Conservation (phyloP, 208 protist species). For the Polymyxa betae region DNA sequence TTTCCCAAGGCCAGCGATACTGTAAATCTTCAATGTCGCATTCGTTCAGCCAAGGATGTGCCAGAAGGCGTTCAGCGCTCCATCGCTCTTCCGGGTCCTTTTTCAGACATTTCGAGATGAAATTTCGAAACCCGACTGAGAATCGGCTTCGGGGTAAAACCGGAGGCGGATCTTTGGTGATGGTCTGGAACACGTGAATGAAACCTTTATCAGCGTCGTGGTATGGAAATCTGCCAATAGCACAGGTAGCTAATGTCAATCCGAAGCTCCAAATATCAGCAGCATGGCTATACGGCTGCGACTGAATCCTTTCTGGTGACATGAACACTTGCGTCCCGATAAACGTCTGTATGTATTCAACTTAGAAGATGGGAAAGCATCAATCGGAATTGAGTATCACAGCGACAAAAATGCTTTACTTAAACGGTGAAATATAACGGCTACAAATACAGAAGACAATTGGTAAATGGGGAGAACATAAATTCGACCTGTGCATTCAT, state of each 20-base stretch:
- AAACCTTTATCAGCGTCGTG: not conserved
- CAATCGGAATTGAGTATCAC: no score
- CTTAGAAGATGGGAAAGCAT: no score
- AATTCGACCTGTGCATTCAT: no score
- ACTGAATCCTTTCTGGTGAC: not conserved
- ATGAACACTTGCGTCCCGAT: not conserved
- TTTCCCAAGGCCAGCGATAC: no score
- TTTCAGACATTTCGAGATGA: not conserved
- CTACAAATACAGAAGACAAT: no score
- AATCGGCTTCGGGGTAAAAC: not conserved
- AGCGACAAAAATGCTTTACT: no score
- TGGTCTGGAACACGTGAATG: not conserved
- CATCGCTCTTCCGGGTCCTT: not conserved
- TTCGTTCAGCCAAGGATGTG: not conserved
- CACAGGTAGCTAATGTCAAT: not conserved
- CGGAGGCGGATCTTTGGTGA: not conserved
- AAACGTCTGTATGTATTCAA: no score
- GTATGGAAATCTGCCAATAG: not conserved
- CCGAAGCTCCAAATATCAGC: constrained; percentile 24
- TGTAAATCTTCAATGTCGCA: not conserved
- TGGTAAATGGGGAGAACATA: no score
- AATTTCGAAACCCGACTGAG: not conserved
- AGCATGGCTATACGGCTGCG: not conserved
- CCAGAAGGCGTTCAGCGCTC: not conserved
- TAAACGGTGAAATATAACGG: no score